Evolutionary conservation across 2,329 filamentous ascomycete species (phyloP), one percentile per base, ranked within the genome.

Genomic region (Diaporthe vexans): DNA sequence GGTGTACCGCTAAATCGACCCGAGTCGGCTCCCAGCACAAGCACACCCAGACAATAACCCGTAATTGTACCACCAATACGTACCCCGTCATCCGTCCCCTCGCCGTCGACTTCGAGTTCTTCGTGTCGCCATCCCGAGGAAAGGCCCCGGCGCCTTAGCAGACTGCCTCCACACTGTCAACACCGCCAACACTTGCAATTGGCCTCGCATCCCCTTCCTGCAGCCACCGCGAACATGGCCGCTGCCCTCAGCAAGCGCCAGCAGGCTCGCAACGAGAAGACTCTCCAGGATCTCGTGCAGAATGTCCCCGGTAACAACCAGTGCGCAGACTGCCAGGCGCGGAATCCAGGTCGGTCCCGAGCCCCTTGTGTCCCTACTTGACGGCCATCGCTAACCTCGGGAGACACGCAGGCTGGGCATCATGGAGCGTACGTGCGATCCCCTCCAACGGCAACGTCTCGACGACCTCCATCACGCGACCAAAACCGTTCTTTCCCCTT

Each of bases 231-330:
- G 29, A 46, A 33, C 19, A 75, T 75, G 74, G 73, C 67, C 40
- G 59, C 61, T 35, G 61, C 68, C 43, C 61, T 76, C n/a, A 98
- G 93, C 88, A 99, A 98, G 90, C 95, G 97, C 85, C 95, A 98
- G 87, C 96, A 98, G 89, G 95, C 94, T 88, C 95, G 97, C 85
- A 98, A 99, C 84, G 97, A 99, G 87, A 94, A 94, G 82, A 88
- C 91, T 73, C 88, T 99, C 78, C 95, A 98, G 81, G 96, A 98
- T 63, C 90, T 99, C 77, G 93, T 98, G 78, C 94, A 94, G 78
- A 91, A 88, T 51, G 79, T 97, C 13, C 91, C 95, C 11, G 97
- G 97, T 74, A 99, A 99, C 86, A 95, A 97, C 82, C 88, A 91
- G 80, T 99, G 97, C 86, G 97, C 97, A 77, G 97, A 99, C 85